Conservation (phyloP, 1,284 basidiomycete genomes). For the Cystobasidium pallidum region DNA sequence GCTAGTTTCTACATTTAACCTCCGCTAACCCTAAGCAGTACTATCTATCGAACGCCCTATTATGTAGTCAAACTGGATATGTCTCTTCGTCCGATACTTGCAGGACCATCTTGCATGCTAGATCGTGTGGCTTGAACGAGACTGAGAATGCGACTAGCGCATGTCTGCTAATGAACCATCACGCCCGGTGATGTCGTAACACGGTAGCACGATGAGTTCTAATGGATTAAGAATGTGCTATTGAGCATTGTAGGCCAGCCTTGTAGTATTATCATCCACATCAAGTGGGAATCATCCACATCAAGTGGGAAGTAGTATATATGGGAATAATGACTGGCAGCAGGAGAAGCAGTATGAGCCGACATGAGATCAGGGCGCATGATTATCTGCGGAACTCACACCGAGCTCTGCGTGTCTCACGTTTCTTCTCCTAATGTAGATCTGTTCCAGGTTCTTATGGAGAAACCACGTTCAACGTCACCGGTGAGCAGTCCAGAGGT, state of each 20-base stretch:
- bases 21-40: neutral
- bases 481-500: conserved; percentile 1
- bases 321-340: too few species aligned
- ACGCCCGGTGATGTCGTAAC: conserved; percentile 4
- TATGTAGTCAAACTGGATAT: neutral
- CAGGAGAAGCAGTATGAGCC: neutral
- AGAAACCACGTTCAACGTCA: conserved; percentile 21
- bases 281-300: conserved; percentile 11
- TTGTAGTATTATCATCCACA: conserved; percentile 15
- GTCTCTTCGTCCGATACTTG: neutral
- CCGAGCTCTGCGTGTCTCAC: too few species aligned
- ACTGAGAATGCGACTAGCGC: neutral
- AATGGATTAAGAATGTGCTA: neutral
- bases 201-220: neutral
- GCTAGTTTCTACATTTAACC: conserved; percentile 13
- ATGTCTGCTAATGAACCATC: neutral
- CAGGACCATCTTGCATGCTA: neutral
- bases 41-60: neutral
- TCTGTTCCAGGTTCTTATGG: neutral
- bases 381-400: too few species aligned
- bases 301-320: neutral
- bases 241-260: neutral
- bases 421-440: too few species aligned
- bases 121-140: neutral
- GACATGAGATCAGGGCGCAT: too few species aligned